A percentile compares a stretch with the other conserved stretches of the same genome.
Conservation (phyloP, 2,329 filamentous ascomycete genomes). For the Ophiostoma ips region DNA sequence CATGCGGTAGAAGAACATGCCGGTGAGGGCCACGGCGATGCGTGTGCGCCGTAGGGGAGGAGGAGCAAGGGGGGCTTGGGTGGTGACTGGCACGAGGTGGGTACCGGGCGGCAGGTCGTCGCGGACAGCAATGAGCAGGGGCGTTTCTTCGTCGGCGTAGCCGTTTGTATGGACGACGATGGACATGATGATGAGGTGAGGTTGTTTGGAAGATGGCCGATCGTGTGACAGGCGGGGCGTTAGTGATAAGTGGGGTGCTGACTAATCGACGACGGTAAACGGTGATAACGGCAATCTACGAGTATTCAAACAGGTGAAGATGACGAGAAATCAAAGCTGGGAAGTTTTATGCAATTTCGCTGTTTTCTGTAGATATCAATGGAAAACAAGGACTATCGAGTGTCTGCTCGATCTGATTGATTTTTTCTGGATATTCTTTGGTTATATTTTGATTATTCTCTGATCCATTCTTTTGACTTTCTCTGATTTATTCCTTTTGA, state of each 20-base stretch:
- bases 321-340: too few relatives aligned
- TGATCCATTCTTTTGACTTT: too few relatives aligned
- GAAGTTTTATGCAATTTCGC: too few relatives aligned
- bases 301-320: too few relatives aligned
- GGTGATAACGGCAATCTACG: too few relatives aligned
- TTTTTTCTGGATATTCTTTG: too few relatives aligned
- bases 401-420: too few relatives aligned
- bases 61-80: neutral
- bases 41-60: neutral
- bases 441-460: too few relatives aligned
- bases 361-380: too few relatives aligned
- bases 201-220: neutral
- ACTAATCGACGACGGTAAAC: neutral
- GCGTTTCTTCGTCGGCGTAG: slow-evolving; percentile 11
- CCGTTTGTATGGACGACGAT: slow-evolving; percentile 6
- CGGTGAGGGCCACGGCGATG: slow-evolving; percentile 4
- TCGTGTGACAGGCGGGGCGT: neutral
- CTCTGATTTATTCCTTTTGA: too few relatives aligned
- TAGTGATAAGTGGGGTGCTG: neutral
- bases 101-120: neutral
- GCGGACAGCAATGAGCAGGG: slow-evolving; percentile 11
- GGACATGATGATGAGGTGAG: slow-evolving; percentile 8
- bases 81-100: neutral
- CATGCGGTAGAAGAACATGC: slow-evolving; percentile 39
- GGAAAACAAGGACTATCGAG: too few relatives aligned